Percentiles rank a stretch among this genome's conserved stretches.
Conservation (phyloP, 2,329 filamentous ascomycete species). For the Trichoderma atroviride region DNA sequence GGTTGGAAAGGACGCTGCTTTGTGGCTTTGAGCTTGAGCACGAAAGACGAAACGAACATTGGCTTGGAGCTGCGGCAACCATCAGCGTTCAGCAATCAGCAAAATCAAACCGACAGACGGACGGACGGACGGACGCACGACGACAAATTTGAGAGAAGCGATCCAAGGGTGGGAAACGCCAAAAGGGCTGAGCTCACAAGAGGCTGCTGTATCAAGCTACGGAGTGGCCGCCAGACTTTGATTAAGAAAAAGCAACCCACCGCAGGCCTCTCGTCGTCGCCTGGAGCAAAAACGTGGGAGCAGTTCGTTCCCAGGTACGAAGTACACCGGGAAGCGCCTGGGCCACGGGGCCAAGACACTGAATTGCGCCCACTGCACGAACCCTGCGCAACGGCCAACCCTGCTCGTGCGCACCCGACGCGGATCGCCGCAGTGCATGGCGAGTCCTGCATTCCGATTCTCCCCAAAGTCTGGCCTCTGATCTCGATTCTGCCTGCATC, state of each 20-base stretch:
- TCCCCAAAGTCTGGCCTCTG: neutral
- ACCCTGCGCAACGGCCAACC: neutral
- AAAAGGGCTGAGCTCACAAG: neutral
- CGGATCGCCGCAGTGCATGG: slow-evolving; percentile 22
- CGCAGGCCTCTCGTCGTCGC: neutral
- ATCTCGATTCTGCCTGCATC: slow-evolving; percentile 13
- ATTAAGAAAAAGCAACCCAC: neutral
- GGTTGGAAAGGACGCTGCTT: neutral
- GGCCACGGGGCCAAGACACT: slow-evolving; percentile 13
- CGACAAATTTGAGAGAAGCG: neutral
- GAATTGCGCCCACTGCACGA: neutral
- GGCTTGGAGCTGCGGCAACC: neutral
- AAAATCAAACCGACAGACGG: neutral
- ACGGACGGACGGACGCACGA: neutral
- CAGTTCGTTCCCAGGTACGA: neutral
- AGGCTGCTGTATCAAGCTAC: neutral
- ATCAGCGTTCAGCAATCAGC: neutral
- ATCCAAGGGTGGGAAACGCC: neutral
- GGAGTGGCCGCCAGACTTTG: neutral
- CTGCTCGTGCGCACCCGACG: slow-evolving; percentile 14
- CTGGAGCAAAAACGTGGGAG: slow-evolving; percentile 9
- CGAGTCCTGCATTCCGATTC: slow-evolving; percentile 23
- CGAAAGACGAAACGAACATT: neutral
- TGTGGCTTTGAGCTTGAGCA: neutral
- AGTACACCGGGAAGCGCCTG: neutral